Evolutionary conservation across 352 stramenopile genomes (phyloP).

Genomic region (Nothophytophthora sp.): DNA sequence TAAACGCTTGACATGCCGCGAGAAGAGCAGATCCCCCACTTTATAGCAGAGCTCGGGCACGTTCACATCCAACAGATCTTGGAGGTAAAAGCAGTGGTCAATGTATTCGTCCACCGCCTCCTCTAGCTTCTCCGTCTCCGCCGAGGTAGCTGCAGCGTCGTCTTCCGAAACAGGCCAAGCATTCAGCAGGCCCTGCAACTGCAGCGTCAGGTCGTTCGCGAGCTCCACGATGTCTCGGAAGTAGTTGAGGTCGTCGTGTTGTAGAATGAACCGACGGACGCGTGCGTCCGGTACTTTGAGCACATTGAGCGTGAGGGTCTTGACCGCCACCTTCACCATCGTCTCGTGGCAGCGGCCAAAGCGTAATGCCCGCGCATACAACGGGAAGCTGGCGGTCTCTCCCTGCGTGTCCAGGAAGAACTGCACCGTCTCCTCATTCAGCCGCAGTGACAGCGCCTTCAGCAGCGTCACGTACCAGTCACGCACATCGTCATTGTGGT

Average conservation of each 20-base stretch:
- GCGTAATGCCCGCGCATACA: slow-evolving; percentile 71
- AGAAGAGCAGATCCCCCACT: slow-evolving; percentile 75
- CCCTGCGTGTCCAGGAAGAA: slow-evolving; percentile 82
- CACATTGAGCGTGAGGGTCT: slow-evolving; percentile 88
- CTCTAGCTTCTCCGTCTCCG: slow-evolving; percentile 72
- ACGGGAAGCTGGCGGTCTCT: slow-evolving; percentile 52
- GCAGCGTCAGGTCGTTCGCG: slow-evolving; percentile 71
- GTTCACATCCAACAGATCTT: slow-evolving; percentile 85
- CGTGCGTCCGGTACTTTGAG: slow-evolving; percentile 76
- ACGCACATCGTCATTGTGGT: slow-evolving; percentile 80
- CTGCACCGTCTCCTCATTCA: slow-evolving; percentile 90
- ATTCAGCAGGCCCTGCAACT: slow-evolving; percentile 78
- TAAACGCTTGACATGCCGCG: slow-evolving; percentile 64
- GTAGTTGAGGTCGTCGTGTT: slow-evolving; percentile 75
- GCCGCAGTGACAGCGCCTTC: slow-evolving; percentile 81
- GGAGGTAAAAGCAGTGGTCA: slow-evolving; percentile 85
- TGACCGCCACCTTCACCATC: slow-evolving; percentile 87
- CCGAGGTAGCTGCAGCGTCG: slow-evolving; percentile 5
- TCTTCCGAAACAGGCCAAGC: slow-evolving; percentile 33
- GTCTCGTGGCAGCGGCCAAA: slow-evolving; percentile 78
- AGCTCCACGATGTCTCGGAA: slow-evolving; percentile 82
- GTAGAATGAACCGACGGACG: slow-evolving; percentile 74
- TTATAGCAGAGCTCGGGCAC: slow-evolving; percentile 83
- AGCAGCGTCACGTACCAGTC: slow-evolving; percentile 91
- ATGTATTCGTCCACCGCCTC: slow-evolving; percentile 82